Base-by-base conservation (phyloP, 768 basidiomycete genomes). In the Boletus reticulatus region DNA sequence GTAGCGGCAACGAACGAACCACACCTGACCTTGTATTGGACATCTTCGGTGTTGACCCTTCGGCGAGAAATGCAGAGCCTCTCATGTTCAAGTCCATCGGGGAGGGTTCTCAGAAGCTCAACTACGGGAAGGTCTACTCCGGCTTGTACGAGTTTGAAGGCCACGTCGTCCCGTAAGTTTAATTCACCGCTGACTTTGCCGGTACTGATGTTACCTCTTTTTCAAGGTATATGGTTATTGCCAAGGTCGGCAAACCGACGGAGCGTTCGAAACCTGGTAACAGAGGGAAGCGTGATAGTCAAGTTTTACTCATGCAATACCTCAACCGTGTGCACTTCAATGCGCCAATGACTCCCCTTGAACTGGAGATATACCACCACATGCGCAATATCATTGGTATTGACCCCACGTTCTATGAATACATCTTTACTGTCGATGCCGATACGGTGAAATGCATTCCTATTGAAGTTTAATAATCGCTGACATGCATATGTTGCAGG, bases 321-420 rank as follows among this genome's bases (percentile, higher is more conserved):
- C 76, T 87, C 57, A 87, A 87, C 65, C 74, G 82, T 32, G 84
- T 87, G 16, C 85, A 87, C 68, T 87, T 87, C 65, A 80, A 87
- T 60, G 70, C 81, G 3, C 80, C 85, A 0, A 87, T 87, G 85
- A 72, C 75, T 9, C 85, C 85, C 4, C 69, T 87, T 56, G 85
- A 87, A 66, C 67, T 87, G 48, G 85, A 87, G 66, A 83, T 87
- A 64, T 87, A 84, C 62, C 85, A 87, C 62, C 86, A 87, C 60
- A 87, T 87, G 84, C 80, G 84, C 48, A 85, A 87, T 56, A 83
- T 87, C 59, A 85, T 87, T 53, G 85, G 85, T 11, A 85, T 87
- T 43, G 86, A 87, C 51, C 85, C 85, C 14, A 81, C 84, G n/a
- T 87, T 87, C 70, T 87, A 87, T 64, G 85, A 87, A 69, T 87